Base-by-base conservation (phyloP, 352 stramenopile species). In the Phytophthora agathidicida region DNA sequence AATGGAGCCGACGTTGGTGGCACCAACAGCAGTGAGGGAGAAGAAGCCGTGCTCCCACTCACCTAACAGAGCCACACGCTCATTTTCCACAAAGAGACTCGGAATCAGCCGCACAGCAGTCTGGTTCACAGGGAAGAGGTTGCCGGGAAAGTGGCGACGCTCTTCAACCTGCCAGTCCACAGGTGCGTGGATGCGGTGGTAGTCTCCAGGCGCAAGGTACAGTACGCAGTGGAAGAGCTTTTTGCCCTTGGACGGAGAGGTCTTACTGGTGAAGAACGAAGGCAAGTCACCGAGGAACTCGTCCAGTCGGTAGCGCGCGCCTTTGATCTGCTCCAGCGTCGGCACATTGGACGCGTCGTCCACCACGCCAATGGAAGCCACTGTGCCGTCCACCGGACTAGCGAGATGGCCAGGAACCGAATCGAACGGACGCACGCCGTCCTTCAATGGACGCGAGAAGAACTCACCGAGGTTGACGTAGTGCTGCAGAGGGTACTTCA, bases 1-100 rank as follows among this genome's bases (percentile, higher is more conserved):
- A 67, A 96, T 94, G 8, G 85, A 94, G n/a, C 87, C 87, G 5
- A 96, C 87, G 41, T 96, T 96, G 9, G 85, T 90, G n/a, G 87
- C 87, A 14, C 87, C 87, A 20, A 96, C 87, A 28, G 86, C 84
- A 20, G 78, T 91, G 20, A 96, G 73, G 11, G 81, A 93, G 52
- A 93, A 94, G 53, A 93, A 93, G 10, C 86, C 86, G 33, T 90
- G 77, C 38, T 83, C 68, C 83, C 85, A 96, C 50, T 82, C 58
- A 37, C 87, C 87, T 20, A 92, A 35, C 10, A 96, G 57, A 11
- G 67, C 84, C 8, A 92, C 82, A 31, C 87, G 83, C 60, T 96
- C 87, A 51, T 96, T 96, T 53, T 91, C 80, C 23, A 91, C 80
- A 44, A 93, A 96, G 7, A 94, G 60, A 37, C 82, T 91, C 33